Conservation (phyloP, 139 green algal genomes). For the Marvania coccoides region DNA sequence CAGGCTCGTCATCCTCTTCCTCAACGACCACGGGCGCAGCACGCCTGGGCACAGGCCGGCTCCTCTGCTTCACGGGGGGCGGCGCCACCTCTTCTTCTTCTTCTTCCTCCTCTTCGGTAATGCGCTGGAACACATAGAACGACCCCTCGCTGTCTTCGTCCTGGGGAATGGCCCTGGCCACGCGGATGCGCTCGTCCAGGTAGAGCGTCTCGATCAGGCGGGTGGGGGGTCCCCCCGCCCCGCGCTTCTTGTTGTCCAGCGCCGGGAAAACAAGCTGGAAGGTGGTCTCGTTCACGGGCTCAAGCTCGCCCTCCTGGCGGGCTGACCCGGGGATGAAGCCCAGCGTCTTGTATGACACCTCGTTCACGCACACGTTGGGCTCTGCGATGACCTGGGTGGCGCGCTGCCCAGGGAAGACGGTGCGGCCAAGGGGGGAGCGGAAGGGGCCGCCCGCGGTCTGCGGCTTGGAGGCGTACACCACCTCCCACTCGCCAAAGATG, state of each 20-base stretch:
- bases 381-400: slow-evolving; percentile 2
- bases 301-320: slow-evolving; percentile 17
- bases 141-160: not conserved
- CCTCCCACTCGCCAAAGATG: slow-evolving; percentile 24
- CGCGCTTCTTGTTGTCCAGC: slow-evolving; percentile 3
- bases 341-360: slow-evolving; percentile 25
- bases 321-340: slow-evolving; percentile 20
- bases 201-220: slow-evolving; percentile 15
- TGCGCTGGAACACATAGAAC: slow-evolving; percentile 17
- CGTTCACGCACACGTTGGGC: slow-evolving; percentile 18
- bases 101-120: not conserved
- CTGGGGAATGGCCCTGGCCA: not conserved
- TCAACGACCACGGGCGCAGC: not conserved
- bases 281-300: slow-evolving; percentile 1
- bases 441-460: slow-evolving; percentile 13
- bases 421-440: slow-evolving; percentile 7
- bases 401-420: slow-evolving; percentile 21
- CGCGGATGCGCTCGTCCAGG: slow-evolving; percentile 26
- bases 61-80: not conserved
- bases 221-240: slow-evolving; percentile 6
- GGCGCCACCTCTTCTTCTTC: not conserved
- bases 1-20: not conserved
- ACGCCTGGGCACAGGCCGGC: not conserved
- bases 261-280: slow-evolving; percentile 22
- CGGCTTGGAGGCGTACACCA: slow-evolving; percentile 24